Evolutionary conservation across 352 stramenopile genomes (phyloP), one percentile per base, ranked within the genome.

Genomic region (Phytophthora sp.): DNA sequence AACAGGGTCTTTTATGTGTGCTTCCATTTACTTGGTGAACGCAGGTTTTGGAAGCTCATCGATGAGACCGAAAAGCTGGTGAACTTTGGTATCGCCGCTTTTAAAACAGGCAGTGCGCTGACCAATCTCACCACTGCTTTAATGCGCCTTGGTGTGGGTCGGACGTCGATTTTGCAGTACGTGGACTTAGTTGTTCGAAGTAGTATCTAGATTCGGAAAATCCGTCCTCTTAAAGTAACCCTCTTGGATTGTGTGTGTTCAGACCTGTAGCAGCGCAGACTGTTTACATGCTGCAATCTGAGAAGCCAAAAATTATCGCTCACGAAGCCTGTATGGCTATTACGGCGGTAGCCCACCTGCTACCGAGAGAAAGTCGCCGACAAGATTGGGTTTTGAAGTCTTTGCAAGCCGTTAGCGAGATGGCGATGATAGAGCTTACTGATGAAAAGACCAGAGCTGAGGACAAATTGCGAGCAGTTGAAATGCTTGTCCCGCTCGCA

Each of bases 11-110:
- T n/a, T n/a, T n/a, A n/a, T n/a, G n/a, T n/a, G n/a, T n/a, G n/a
- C n/a, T n/a, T n/a, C n/a, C n/a, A n/a, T 18, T 33, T 0, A 36
- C 36, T 52, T 35, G 4, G 21, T 2, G 1, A 35, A 38, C 20
- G 5, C 49, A 90, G 81, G 24, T 80, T 91, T 47, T 92, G 80
- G 81, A 85, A 88, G 57, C 57, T 93, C 23, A 76, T 93, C 29
- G 69, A 90, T 60, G 67, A 78, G 23, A 73, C 80, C 7, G 84
- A 93, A 61, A 83, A 76, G 6, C 57, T 91, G 13, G 73, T 90
- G 33, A 89, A 88, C 47, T 93, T 93, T 63, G 77, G 78, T 24
- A 80, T 86, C 56, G 53, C 63, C n/a, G 71, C 70, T 0, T 73
- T 92, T 33, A 74, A 84, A 67, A 76, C 63, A 7, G 75, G 76